A percentile compares a stretch with the other conserved stretches of the same genome.
phyloP scores from a whole-genome alignment of 2,329 filamentous ascomycete species.

The Bipolaris oryzae region DNA sequence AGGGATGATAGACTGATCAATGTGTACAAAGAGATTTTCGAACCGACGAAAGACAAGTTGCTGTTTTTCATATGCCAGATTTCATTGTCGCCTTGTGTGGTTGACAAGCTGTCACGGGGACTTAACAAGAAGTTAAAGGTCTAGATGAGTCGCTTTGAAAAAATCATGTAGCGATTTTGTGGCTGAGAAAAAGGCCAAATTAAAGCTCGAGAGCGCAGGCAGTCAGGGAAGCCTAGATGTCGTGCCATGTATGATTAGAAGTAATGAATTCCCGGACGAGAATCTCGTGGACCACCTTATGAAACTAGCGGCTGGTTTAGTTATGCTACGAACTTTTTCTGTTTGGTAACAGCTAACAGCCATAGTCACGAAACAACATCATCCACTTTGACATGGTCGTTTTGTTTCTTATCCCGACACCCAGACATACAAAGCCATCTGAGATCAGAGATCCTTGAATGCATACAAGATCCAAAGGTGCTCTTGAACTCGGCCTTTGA shows the following conservation, averaged over 20 bases:
- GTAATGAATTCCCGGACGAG: conserved; percentile 59
- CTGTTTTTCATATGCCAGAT: conserved; percentile 52
- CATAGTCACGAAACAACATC: conserved; percentile 75
- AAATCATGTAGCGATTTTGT: conserved; percentile 56
- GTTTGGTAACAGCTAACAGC: background rate
- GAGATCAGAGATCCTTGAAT: conserved; percentile 68
- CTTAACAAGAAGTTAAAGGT: conserved; percentile 52
- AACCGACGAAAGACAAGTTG: conserved; percentile 56
- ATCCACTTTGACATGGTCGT: conserved; percentile 74
- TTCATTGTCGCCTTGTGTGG: conserved; percentile 46
- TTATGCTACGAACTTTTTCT: background rate
- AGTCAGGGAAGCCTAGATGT: conserved; percentile 49
- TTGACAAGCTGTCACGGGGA: conserved; percentile 55
- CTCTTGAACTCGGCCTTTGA: conserved; percentile 26
- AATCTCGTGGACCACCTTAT: conserved; percentile 63
- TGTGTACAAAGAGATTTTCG: conserved; percentile 53
- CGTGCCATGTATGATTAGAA: conserved; percentile 58
- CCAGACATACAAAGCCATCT: conserved; percentile 70
- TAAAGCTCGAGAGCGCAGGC: conserved; percentile 42
- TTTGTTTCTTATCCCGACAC: conserved; percentile 71
- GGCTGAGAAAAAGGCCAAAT: conserved; percentile 53
- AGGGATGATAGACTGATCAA: conserved; percentile 51
- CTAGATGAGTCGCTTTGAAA: conserved; percentile 46
- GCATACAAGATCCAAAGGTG: conserved; percentile 57
- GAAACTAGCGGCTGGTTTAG: conserved; percentile 61